A percentile compares a stretch with the other conserved stretches of the same genome.
Conservation (phyloP, 371 early-diverging fungal species). For the Syncephalis plumigaleata region DNA sequence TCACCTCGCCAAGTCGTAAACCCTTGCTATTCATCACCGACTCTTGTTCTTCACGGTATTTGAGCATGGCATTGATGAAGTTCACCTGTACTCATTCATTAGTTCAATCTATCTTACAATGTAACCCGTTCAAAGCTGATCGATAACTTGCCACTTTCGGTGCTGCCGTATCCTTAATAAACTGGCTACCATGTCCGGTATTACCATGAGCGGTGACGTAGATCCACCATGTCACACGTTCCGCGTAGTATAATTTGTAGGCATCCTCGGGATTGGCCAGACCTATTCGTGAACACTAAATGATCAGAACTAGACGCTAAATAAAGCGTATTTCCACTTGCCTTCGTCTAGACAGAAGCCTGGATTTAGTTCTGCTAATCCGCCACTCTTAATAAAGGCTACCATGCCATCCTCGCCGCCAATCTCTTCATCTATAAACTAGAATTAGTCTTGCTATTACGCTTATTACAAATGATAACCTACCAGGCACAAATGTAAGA, state of each 20-base stretch:
- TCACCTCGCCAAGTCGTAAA: conserved; percentile 49
- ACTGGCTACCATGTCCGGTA: conserved; percentile 68
- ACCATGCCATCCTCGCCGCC: conserved; percentile 62
- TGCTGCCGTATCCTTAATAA: conserved; percentile 41
- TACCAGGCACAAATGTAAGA: conserved; percentile 48
- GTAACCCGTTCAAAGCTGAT: too few species aligned
- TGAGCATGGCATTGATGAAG: background rate
- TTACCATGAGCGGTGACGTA: conserved; percentile 27
- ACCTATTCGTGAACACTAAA: too few species aligned
- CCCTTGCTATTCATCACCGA: conserved; percentile 22
- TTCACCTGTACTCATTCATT: background rate
- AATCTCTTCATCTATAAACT: conserved; percentile 50
- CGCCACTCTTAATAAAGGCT: conserved; percentile 28
- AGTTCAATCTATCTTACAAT: too few species aligned
- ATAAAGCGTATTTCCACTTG: background rate
- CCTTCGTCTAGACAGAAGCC: conserved; percentile 71
- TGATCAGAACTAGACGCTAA: too few species aligned
- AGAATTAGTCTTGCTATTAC: background rate
- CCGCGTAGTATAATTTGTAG: too few species aligned
- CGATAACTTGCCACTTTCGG: conserved; percentile 26
- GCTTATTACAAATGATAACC: conserved; percentile 1
- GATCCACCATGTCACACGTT: conserved; percentile 8
- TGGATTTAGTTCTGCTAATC: conserved; percentile 42
- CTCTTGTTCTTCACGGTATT: conserved; percentile 31
- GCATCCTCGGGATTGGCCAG: too few species aligned